Base-by-base conservation (phyloP, 1,284 basidiomycete species). In the Tilletia walkeri region DNA sequence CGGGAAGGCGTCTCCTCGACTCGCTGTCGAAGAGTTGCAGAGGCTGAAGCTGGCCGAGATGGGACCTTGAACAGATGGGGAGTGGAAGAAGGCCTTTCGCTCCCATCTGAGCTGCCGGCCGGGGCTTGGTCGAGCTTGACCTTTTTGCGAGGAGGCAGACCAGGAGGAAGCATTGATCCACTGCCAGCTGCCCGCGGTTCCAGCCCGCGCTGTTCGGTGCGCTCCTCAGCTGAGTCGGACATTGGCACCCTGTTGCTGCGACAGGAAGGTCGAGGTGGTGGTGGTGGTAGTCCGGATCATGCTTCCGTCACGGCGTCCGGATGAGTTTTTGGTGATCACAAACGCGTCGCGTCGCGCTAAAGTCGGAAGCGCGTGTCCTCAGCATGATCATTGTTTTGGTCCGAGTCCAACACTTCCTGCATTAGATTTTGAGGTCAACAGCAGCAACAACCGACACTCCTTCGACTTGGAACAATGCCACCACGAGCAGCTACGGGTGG, bases 171-270 rank as follows among this genome's bases (percentile, higher is more conserved):
- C 24, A 38, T 56, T 20, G 24, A 30, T 30, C 54, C 54, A 30
- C 54, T 30, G 20, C 20, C 54, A 14, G n/a, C 20, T 30, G 4
- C 54, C 34, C 54, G 24, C 34, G 16, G 24, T 68, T 68, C 85
- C 83, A 14, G 88, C 89, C 63, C 92, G 87, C 84, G 97, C 82
- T 95, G 92, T 70, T 88, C 89, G 0, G 95, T 94, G 2, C 97
- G 87, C 45, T 87, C 88, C 82, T 98, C 94, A 89, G 50, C 4
- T 30, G 24, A 30, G 24, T 30, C 24, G 24, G 24, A 30, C 24
- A 30, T 30, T 30, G 24, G 24, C 24, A 30, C 24, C 24, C 24
- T 30, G 24, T 30, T 30, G 24, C 24, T 30, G 24, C 24, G 24
- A 30, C 24, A 30, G 24, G 24, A 30, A 83, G 89, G 87, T 73